Conservation (phyloP, 306 rosid genomes). For the Phaseolus lunatus region DNA sequence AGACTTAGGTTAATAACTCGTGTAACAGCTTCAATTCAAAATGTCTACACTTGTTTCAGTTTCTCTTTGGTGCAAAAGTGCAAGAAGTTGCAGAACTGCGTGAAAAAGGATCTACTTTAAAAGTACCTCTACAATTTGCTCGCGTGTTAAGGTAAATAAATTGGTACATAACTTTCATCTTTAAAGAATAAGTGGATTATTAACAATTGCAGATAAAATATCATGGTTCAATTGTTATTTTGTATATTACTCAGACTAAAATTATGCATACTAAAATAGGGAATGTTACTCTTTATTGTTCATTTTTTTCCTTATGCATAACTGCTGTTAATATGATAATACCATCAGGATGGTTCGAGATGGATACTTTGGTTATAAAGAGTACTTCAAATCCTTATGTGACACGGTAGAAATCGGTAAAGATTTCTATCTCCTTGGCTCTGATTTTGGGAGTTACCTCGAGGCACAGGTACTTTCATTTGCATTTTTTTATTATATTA, state of each 20-base stretch:
- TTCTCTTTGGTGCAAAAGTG: constrained; percentile 74
- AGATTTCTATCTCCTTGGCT: constrained; percentile 69
- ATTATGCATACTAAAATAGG: neutral
- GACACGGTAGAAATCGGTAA: constrained; percentile 63
- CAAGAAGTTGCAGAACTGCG: constrained; percentile 67
- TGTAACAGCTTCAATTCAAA: constrained; percentile 22
- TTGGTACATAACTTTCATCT: constrained; percentile 1
- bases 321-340: constrained; percentile 37
- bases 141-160: constrained; percentile 63
- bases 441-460: constrained; percentile 74
- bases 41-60: constrained; percentile 53
- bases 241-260: constrained; percentile 1
- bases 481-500: constrained; percentile 9
- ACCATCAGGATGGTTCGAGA: constrained; percentile 72
- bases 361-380: constrained; percentile 68
- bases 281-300: neutral
- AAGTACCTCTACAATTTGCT: constrained; percentile 64
- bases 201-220: constrained; percentile 4
- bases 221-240: constrained; percentile 2
- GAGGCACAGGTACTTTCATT: constrained; percentile 69
- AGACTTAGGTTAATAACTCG: constrained; percentile 27
- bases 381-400: constrained; percentile 69
- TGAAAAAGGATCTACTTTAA: constrained; percentile 53
- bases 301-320: neutral
- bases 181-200: constrained; percentile 14